These are phyloP conservation scores for Mesotaenium endlicherianum DNA, from an alignment of 139 green algal species.

Conservation along the genomic window DNA sequence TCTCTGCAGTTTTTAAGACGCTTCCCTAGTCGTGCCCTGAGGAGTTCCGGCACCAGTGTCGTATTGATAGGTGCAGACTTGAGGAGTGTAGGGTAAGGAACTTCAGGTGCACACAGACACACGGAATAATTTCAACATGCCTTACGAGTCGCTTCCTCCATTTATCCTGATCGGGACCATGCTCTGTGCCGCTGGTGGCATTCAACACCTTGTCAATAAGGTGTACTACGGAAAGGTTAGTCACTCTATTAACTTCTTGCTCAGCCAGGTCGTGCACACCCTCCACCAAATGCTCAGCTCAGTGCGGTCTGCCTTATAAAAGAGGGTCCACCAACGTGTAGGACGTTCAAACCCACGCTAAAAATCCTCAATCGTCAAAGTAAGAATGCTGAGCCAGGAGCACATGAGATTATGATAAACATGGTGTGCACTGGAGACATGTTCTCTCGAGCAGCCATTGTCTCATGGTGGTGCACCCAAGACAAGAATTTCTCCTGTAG, in stretches of 20 bases:
- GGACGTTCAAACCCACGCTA: background rate
- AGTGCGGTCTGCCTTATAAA: background rate
- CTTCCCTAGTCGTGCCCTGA: too few species aligned
- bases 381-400: background rate
- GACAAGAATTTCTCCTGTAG: too few species aligned
- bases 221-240: slow-evolving; percentile 36
- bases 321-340: background rate
- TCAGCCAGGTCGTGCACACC: background rate
- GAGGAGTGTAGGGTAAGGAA: too few species aligned
- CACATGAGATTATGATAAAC: too few species aligned
- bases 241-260: background rate
- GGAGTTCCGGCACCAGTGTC: too few species aligned
- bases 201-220: slow-evolving; percentile 42
- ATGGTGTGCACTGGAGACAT: too few species aligned
- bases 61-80: too few species aligned
- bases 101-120: too few species aligned
- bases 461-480: too few species aligned
- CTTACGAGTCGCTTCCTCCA: slow-evolving; percentile 45
- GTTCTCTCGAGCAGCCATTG: too few species aligned
- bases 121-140: too few species aligned
- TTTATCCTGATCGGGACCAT: slow-evolving; percentile 43
- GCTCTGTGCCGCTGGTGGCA: slow-evolving; percentile 21
- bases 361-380: background rate
- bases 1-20: too few species aligned
- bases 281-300: background rate